A percentile compares a stretch with the other conserved stretches of the same genome.
These are phyloP conservation scores for Aspergillus awamori DNA, from an alignment of 2,329 filamentous ascomycete genomes.

Conservation along the genomic window DNA sequence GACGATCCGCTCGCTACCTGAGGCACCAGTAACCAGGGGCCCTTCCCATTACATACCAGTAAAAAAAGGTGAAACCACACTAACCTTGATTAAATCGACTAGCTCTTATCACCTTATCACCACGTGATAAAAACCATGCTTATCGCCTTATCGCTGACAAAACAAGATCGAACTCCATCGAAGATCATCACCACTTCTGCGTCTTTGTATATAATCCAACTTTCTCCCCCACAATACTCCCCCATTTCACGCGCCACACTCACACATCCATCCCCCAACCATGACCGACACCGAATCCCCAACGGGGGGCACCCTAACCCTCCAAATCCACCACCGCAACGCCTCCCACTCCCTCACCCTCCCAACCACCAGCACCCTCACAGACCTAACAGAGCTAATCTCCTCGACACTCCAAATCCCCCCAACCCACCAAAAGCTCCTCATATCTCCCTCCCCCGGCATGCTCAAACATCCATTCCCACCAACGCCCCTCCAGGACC, in stretches of 20 bases:
- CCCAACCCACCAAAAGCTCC: constrained; percentile 47
- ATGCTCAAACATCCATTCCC: constrained; percentile 50
- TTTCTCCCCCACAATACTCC: background rate
- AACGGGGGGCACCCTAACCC: constrained; percentile 28
- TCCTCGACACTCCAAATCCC: constrained; percentile 43
- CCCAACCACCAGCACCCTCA: constrained; percentile 54
- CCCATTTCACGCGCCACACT: background rate
- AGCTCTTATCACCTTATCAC: background rate
- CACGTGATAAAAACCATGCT: background rate
- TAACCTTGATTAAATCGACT: background rate
- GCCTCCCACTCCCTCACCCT: constrained; percentile 54
- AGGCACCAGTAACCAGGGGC: background rate
- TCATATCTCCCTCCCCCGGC: constrained; percentile 52
- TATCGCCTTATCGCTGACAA: constrained; percentile 7
- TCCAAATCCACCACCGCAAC: constrained; percentile 60
- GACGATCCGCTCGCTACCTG: background rate
- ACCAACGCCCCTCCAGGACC: constrained; percentile 35
- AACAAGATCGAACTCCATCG: constrained; percentile 6
- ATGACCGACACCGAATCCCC: background rate
- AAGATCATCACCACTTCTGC: background rate
- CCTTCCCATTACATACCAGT: background rate
- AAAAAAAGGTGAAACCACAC: background rate
- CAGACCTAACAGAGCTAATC: constrained; percentile 43
- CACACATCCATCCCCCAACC: background rate
- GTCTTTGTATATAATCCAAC: background rate